phyloP scores from a whole-genome alignment of 108 stramenopile genomes.

The Nitzschia palea region DNA sequence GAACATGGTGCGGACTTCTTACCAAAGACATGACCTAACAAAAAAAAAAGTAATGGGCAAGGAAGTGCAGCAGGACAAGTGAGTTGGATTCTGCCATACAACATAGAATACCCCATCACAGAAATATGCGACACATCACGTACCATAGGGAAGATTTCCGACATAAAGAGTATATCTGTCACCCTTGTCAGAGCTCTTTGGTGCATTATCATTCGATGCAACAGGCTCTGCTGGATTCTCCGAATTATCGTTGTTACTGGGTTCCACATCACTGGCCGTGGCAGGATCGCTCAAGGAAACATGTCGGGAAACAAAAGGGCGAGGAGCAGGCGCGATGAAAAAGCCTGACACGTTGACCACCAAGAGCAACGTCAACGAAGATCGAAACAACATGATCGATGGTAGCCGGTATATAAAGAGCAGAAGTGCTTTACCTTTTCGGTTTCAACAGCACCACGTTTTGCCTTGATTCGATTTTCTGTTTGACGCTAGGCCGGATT shows the following conservation, averaged over 20 bases:
- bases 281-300: constrained; percentile 1
- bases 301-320: constrained; percentile 1
- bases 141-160: constrained; percentile 55
- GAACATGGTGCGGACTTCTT: constrained; percentile 47
- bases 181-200: neutral
- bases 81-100: too few species aligned
- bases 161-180: constrained; percentile 33
- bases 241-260: neutral
- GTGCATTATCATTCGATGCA: neutral
- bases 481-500: too few species aligned
- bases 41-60: too few species aligned
- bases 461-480: too few species aligned
- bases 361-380: constrained; percentile 1
- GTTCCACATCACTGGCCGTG: neutral
- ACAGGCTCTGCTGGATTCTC: neutral
- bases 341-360: neutral
- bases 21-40: too few species aligned
- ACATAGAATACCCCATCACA: too few species aligned
- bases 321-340: neutral
- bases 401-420: neutral
- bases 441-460: too few species aligned
- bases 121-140: too few species aligned
- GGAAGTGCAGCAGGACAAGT: too few species aligned
- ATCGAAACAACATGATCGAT: neutral
- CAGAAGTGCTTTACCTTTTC: too few species aligned